A percentile compares a stretch with the other conserved stretches of the same genome.
Evolutionary conservation across 2,329 filamentous ascomycete genomes (phyloP).

Genomic region (Zopfia rhizophila): DNA sequence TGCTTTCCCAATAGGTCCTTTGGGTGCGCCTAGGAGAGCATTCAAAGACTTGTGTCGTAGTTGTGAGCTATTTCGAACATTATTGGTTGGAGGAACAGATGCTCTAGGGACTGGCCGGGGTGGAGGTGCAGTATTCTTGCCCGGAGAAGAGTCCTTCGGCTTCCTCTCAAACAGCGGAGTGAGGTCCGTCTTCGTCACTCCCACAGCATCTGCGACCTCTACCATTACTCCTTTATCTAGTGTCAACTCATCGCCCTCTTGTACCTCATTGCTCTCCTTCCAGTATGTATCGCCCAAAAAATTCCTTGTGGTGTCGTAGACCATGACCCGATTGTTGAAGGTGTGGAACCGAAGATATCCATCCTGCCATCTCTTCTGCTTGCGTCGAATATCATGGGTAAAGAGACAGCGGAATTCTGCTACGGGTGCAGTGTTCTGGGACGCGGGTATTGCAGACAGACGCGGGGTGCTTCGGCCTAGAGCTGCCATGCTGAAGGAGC

Average conservation of each 20-base stretch:
- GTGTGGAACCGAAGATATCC: slow-evolving; percentile 86
- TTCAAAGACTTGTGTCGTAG: slow-evolving; percentile 68
- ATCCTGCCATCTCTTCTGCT: slow-evolving; percentile 95
- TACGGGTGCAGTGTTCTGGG: slow-evolving; percentile 76
- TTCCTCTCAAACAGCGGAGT: slow-evolving; percentile 78
- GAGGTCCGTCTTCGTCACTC: slow-evolving; percentile 79
- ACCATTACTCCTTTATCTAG: slow-evolving; percentile 82
- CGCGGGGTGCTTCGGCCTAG: slow-evolving; percentile 34
- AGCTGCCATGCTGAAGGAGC: slow-evolving; percentile 37
- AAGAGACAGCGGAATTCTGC: slow-evolving; percentile 87
- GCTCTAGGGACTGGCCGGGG: slow-evolving; percentile 29
- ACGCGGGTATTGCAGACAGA: slow-evolving; percentile 54
- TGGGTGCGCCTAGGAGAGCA: slow-evolving; percentile 72
- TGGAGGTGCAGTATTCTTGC: slow-evolving; percentile 27
- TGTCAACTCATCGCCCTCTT: slow-evolving; percentile 83
- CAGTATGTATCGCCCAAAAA: slow-evolving; percentile 88
- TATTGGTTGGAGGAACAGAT: slow-evolving; percentile 30
- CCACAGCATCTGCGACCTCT: slow-evolving; percentile 81
- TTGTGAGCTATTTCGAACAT: slow-evolving; percentile 45
- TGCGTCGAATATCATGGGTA: slow-evolving; percentile 84
- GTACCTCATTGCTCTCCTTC: slow-evolving; percentile 73
- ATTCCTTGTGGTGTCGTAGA: slow-evolving; percentile 83
- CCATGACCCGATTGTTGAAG: slow-evolving; percentile 92
- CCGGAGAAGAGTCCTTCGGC: slow-evolving; percentile 54
- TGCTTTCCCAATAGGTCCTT: slow-evolving; percentile 71